Conservation (phyloP, 1,139 yeast genomes). For the Suhomyces chickasaworum region DNA sequence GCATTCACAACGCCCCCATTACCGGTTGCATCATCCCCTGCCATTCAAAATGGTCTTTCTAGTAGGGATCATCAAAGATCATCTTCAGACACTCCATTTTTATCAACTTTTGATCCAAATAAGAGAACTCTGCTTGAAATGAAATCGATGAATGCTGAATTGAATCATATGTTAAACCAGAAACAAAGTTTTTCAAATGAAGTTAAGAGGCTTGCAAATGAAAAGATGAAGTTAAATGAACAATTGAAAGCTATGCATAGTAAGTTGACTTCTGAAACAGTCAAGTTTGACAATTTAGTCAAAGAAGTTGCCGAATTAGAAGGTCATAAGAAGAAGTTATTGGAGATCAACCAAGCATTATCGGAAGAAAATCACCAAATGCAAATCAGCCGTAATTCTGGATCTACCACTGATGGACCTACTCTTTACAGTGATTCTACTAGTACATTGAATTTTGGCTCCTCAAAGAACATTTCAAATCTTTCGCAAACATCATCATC, state of each 20-base stretch:
- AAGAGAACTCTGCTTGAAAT: slow-evolving; percentile 27
- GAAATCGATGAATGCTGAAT: slow-evolving; percentile 41
- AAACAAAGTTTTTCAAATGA: slow-evolving; percentile 32
- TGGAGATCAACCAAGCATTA: slow-evolving; percentile 29
- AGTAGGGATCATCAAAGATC: slow-evolving; percentile 38
- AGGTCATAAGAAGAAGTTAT: slow-evolving; percentile 26
- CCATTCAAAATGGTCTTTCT: slow-evolving; percentile 13
- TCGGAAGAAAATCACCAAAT: slow-evolving; percentile 29
- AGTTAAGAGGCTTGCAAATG: slow-evolving; percentile 31
- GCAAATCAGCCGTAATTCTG: slow-evolving; percentile 15
- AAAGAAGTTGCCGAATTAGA: slow-evolving; percentile 36
- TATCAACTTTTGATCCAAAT: slow-evolving; percentile 19
- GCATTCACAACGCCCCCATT: slow-evolving; percentile 51
- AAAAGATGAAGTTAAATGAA: slow-evolving; percentile 31
- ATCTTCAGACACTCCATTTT: slow-evolving; percentile 39
- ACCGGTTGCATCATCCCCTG: slow-evolving; percentile 28
- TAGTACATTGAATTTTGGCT: slow-evolving; percentile 10
- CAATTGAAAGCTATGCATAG: slow-evolving; percentile 23
- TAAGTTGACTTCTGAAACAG: slow-evolving; percentile 15
- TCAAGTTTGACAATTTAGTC: slow-evolving; percentile 28
- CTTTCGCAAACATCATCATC: slow-evolving; percentile 15
- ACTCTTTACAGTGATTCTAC: slow-evolving; percentile 13
- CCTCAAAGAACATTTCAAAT: slow-evolving; percentile 3
- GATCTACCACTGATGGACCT: slow-evolving; percentile 12
- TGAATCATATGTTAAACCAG: slow-evolving; percentile 39